Percentiles rank a stretch among this genome's conserved stretches.
Evolutionary conservation across 164 flowering plant species (phyloP).

Genomic region (Berberis thunbergii): DNA sequence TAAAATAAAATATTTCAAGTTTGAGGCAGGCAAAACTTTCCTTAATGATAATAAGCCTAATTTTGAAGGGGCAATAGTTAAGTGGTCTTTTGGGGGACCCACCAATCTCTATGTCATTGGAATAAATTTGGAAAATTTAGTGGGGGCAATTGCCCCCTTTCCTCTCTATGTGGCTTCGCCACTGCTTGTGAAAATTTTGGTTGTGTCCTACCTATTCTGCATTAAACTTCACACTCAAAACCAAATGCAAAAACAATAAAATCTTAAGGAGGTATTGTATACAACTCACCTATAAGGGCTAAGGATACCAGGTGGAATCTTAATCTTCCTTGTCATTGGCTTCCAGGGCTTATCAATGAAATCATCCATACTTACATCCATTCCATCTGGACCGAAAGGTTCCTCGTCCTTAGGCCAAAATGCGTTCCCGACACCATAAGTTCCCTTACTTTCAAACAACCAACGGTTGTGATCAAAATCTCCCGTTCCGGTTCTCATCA

Average conservation of each 20-base stretch:
- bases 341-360: slow-evolving; percentile 6
- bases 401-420: slow-evolving; percentile 3
- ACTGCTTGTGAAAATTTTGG: no score
- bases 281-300: slow-evolving; percentile 3
- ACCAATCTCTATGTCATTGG: no score
- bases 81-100: no score
- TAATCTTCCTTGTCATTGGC: slow-evolving; percentile 2
- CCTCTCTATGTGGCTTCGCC: no score
- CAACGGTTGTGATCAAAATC: slow-evolving; percentile 7
- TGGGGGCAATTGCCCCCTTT: no score
- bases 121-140: no score
- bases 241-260: not conserved
- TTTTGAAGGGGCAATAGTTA: no score
- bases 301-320: slow-evolving; percentile 3
- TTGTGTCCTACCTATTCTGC: no score
- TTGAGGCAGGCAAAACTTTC: no score
- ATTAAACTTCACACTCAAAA: no score
- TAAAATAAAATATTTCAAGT: no score
- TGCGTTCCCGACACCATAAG: slow-evolving; percentile 2
- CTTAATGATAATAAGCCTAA: no score
- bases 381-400: not conserved
- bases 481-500: not conserved
- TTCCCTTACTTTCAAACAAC: slow-evolving; percentile 2
- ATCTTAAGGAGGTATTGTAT: not conserved
- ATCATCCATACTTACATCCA: not conserved